Base-by-base conservation (phyloP, 305 asterid genomes). In the Fraxinus greggii region DNA sequence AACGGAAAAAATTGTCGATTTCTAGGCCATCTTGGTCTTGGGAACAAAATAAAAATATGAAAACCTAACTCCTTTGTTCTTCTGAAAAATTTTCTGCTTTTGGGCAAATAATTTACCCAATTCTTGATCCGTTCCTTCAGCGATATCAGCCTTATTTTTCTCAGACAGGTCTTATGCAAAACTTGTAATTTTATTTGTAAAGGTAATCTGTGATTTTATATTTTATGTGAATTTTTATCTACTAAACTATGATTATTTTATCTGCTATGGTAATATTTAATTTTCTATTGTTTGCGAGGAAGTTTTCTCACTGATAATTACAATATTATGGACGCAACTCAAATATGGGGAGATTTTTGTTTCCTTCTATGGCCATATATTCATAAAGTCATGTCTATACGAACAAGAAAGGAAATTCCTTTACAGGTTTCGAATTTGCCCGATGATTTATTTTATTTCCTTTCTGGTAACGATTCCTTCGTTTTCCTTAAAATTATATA, bases 381-480 rank as follows among this genome's bases (percentile, higher is more conserved):
- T 32, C 56, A 31, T 70, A 31, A 19, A 45, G 75, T 51, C 59
- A 70, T 51, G 72, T 69, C 73, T 75, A 59, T 32, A 48, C 69
- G 17, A 2, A 76, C 78, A 59, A 32, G 56, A 75, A 69, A 63
- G 82, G 80, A 78, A 85, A 78, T 69, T 61, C 83, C 1, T 5
- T 67, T 15, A 48, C 51, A 85, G 82, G 85, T 83, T 56, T 4
- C 83, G 51, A 69, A 59, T 63, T 80, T 31, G 24, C 72, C 67
- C 26, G 67, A 26, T 78, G 4, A 79, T 78, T 80, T 83, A 33
- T 82, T 73, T 84, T 72, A 42, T 73, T 81, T 63, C 78, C 75
- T 80, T 80, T 67, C 7, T 69, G 4, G 24, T 19, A 67, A 61
- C 32, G 67, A 28, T 77, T 82, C 33, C 32, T 33, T 56, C 28